Evolutionary conservation across 2,329 filamentous ascomycete genomes (phyloP), one percentile per base, ranked within the genome.

Genomic region (Chalara sp.): DNA sequence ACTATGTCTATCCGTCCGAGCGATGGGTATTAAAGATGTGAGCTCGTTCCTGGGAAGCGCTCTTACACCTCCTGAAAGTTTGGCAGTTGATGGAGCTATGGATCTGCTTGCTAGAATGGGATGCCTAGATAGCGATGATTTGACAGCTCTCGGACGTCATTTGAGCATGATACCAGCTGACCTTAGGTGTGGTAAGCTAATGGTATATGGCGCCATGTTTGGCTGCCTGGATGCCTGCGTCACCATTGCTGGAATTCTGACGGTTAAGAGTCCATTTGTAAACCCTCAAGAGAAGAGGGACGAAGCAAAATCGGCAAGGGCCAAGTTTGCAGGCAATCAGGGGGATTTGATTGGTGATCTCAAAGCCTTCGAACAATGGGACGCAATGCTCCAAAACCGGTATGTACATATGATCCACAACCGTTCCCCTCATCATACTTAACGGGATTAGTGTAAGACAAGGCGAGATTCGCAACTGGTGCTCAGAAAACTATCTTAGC

Each of bases 131-230:
- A 88, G 88, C 43, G 82, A 89, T 51, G 86, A 89, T 61, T 76
- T 99, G 40, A 97, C 93, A 0, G 90, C 91, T 3, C 82, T 99
- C 44, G 93, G 93, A 39, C 84, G 87, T 48, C 93, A 97, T 70
- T 76, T 99, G n/a, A 87, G 91, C 13, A 89, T 95, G 81, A 90
- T 99, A 47, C 93, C 93, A 1, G 89, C 92, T 0, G 93, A 99
- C 64, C 76, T 99, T 45, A 83, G 92, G 31, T 95, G 90, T 66
- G 89, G 88, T 44, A 99, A 99, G 69, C 77, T 99, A 33, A 89
- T 99, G 78, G 88, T 99, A 4, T 96, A 95, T 63, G 93, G 93
- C 5, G 86, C 89, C 12, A 90, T 95, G 52, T 97, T 99, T 63
- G 88, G 88, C 33, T 97, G 92, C 63, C 77, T 97, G 6, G 89